Percentiles rank a stretch among this genome's conserved stretches.
phyloP scores from a whole-genome alignment of 305 asterid genomes.

The Fraxinus xanthoxyloides region DNA sequence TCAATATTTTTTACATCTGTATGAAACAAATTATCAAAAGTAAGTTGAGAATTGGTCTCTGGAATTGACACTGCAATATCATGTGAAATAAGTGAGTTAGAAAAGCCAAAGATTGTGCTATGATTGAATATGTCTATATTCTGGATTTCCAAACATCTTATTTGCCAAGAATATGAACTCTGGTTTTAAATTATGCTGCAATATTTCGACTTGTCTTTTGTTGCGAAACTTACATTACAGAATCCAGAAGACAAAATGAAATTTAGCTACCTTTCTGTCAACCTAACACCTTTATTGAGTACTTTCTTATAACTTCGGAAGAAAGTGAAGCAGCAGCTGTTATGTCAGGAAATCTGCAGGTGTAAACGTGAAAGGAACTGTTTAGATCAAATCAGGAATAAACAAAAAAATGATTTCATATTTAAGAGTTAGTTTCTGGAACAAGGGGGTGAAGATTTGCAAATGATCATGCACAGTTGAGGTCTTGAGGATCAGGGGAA shows the following conservation, averaged over 20 bases:
- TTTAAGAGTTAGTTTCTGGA: not conserved
- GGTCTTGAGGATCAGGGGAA: not conserved
- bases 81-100: not conserved
- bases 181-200: not conserved
- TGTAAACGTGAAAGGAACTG: not conserved
- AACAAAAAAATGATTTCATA: not conserved
- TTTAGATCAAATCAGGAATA: not conserved
- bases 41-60: not conserved
- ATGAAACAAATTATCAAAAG: not conserved
- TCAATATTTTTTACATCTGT: not conserved
- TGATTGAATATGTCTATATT: not conserved
- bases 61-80: conserved; percentile 1
- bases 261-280: not conserved
- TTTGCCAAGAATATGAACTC: not conserved
- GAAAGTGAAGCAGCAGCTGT: not conserved
- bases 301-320: not conserved
- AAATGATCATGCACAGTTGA: not conserved
- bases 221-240: not conserved
- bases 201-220: not conserved
- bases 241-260: not conserved
- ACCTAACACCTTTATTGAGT: not conserved
- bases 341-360: not conserved
- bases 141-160: not conserved
- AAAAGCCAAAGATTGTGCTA: conserved; percentile 3
- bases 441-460: not conserved